These are phyloP conservation scores for Saccharum spontaneum DNA, from an alignment of 176 grass and related monocot genomes.

Conservation along the genomic window DNA sequence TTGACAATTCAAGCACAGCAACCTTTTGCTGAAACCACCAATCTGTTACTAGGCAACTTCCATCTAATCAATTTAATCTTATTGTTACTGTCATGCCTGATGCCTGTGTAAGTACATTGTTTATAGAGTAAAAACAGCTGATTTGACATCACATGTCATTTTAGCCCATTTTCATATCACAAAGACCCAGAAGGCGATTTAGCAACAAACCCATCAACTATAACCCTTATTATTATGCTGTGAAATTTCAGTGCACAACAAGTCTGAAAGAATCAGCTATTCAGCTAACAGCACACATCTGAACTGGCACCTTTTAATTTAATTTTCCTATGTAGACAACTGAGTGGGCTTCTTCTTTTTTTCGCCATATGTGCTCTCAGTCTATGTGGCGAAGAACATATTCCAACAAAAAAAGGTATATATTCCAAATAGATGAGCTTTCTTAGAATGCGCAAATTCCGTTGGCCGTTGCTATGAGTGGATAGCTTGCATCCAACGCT, in stretches of 20 bases:
- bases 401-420: conserved; percentile 12
- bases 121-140: neutral
- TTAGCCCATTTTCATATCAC: neutral
- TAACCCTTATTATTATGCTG: neutral
- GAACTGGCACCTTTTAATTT: neutral
- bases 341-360: neutral
- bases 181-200: neutral
- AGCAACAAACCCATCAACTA: neutral
- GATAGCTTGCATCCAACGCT: conserved; percentile 20
- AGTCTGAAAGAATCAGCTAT: neutral
- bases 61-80: neutral
- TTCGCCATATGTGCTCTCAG: neutral
- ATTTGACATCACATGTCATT: neutral
- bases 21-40: neutral
- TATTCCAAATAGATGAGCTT: conserved; percentile 19
- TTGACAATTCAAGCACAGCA: neutral
- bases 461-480: neutral
- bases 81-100: neutral
- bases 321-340: neutral
- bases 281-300: neutral
- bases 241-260: neutral
- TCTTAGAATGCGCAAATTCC: conserved; percentile 17
- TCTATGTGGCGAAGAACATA: conserved; percentile 14
- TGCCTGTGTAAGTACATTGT: neutral
- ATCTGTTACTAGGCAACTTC: neutral